These are phyloP conservation scores for Erigeron canadensis DNA, from an alignment of 129 eudicot species.

Conservation along the genomic window DNA sequence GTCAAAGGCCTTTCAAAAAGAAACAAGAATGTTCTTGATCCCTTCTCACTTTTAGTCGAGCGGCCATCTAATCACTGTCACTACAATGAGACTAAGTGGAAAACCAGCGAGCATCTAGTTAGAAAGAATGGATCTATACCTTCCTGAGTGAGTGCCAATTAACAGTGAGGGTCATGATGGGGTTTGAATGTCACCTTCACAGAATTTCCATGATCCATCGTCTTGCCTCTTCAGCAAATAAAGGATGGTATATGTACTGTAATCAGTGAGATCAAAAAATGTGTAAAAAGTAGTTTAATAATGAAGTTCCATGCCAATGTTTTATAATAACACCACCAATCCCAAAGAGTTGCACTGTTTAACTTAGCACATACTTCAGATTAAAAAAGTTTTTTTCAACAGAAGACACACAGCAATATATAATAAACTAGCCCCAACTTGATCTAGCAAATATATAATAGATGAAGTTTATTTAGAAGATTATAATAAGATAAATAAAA, in stretches of 20 bases:
- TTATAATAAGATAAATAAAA: too few relatives aligned
- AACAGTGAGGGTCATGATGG: slow-evolving; percentile 39
- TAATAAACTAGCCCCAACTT: too few relatives aligned
- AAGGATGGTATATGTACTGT: slow-evolving; percentile 79
- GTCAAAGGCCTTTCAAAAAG: slow-evolving; percentile 12
- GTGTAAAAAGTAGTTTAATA: not conserved
- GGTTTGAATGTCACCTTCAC: slow-evolving; percentile 61
- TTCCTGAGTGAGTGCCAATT: slow-evolving; percentile 3
- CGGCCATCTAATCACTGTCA: slow-evolving; percentile 19
- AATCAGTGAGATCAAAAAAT: slow-evolving; percentile 12
- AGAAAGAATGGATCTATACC: slow-evolving; percentile 20
- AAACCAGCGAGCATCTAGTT: not conserved
- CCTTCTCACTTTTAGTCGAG: slow-evolving; percentile 6
- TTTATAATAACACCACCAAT: not conserved
- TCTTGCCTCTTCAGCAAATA: slow-evolving; percentile 70
- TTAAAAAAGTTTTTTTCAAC: too few relatives aligned
- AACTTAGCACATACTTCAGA: too few relatives aligned
- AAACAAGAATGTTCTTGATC: slow-evolving; percentile 10
- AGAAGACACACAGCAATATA: too few relatives aligned
- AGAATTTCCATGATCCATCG: slow-evolving; percentile 89
- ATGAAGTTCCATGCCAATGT: not conserved
- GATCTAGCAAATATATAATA: too few relatives aligned
- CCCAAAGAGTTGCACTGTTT: too few relatives aligned
- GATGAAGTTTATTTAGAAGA: too few relatives aligned
- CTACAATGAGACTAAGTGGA: slow-evolving; percentile 14